A percentile compares a stretch with the other conserved stretches of the same genome.
Conservation (phyloP, 2,329 filamentous ascomycete genomes). For the Beauveria australis region DNA sequence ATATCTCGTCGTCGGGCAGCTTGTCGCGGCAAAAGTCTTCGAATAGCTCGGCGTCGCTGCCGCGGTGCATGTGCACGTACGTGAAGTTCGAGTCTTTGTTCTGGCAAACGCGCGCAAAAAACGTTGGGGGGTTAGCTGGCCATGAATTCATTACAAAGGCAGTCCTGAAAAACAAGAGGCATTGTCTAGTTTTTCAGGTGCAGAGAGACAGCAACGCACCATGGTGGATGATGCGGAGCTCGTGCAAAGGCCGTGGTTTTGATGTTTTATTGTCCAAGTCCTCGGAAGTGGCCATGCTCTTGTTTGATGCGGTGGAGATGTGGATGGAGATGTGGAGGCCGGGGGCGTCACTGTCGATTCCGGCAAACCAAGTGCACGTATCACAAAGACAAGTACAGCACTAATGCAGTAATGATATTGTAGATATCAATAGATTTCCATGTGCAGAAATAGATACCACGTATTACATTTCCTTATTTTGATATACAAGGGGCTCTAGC, state of each 20-base stretch:
- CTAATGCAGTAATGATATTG: too few relatives aligned
- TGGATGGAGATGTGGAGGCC: background rate
- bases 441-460: too few relatives aligned
- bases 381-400: too few relatives aligned
- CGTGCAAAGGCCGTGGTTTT: background rate
- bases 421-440: too few relatives aligned
- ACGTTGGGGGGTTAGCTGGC: too few relatives aligned
- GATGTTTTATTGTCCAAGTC: background rate
- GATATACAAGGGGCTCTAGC: too few relatives aligned
- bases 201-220: background rate
- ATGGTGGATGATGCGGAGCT: background rate
- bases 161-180: too few relatives aligned
- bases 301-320: background rate
- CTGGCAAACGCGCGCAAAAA: slow-evolving; percentile 22
- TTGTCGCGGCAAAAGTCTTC: slow-evolving; percentile 67
- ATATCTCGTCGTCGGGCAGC: slow-evolving; percentile 70
- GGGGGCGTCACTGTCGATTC: background rate
- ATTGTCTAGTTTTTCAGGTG: too few relatives aligned
- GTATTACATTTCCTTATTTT: too few relatives aligned
- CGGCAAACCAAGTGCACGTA: too few relatives aligned
- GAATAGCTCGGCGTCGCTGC: slow-evolving; percentile 69
- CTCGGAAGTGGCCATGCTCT: background rate
- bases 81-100: slow-evolving; percentile 70
- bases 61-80: slow-evolving; percentile 64
- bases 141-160: too few relatives aligned